A percentile compares a stretch with the other conserved stretches of the same genome.
Conservation (phyloP, 257 asterid species). For the Salvia miltiorrhiza region DNA sequence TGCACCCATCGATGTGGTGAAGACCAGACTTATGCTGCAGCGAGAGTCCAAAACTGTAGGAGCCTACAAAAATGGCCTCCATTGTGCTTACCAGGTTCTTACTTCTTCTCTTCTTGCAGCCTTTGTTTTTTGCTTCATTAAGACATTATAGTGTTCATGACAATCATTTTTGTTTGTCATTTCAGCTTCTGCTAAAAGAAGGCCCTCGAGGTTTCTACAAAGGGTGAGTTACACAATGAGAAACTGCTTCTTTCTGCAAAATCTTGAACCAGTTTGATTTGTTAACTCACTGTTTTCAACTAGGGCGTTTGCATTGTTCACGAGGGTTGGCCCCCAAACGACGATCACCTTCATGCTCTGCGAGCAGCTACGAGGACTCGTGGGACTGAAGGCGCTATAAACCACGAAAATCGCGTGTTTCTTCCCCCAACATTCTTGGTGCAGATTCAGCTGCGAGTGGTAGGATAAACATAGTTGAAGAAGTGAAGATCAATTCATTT, state of each 20-base stretch:
- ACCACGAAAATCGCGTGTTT: not conserved
- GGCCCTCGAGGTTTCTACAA: slow-evolving; percentile 90
- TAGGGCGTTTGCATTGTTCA: slow-evolving; percentile 82
- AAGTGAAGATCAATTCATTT: not conserved
- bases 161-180: not conserved
- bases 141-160: not conserved
- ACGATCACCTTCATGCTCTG: slow-evolving; percentile 78
- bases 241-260: no score
- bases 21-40: slow-evolving; percentile 97
- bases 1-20: slow-evolving; percentile 86
- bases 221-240: slow-evolving; percentile 56
- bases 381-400: slow-evolving; percentile 76
- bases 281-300: slow-evolving; percentile 3
- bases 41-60: slow-evolving; percentile 59
- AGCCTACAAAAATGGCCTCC: slow-evolving; percentile 72
- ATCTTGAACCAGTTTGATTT: no score
- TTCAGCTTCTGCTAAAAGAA: slow-evolving; percentile 79
- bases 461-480: no score
- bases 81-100: slow-evolving; percentile 83
- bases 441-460: not conserved
- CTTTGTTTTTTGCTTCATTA: not conserved
- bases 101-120: not conserved
- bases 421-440: not conserved
- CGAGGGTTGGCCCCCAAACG: slow-evolving; percentile 93
- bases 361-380: slow-evolving; percentile 77